Base-by-base conservation (phyloP, 2,329 filamentous ascomycete genomes). In the Arthrobotrys conoides region DNA sequence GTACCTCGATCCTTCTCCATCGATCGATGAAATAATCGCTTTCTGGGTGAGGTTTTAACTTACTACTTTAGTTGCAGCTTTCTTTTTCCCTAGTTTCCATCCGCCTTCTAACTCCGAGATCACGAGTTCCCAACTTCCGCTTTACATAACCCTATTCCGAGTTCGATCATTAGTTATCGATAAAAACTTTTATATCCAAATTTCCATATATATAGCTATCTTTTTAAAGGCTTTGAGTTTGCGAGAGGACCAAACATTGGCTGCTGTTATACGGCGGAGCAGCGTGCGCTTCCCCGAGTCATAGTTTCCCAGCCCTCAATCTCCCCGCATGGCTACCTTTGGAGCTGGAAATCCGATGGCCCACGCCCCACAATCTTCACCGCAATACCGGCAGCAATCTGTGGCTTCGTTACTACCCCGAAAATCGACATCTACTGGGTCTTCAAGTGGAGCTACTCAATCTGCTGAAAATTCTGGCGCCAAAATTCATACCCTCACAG, bases 401-500 rank as follows among this genome's bases (percentile, higher is more conserved):
- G 68, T 72, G 18, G 75, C 75, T 24, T 78, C 75, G 63, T 72
- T 78, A 69, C 30, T 78, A 72, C 75, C 75, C 27, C 68, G 75
- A 65, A 78, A 71, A 64, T 53, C 68, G 2, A 57, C 68, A 16
- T 72, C 75, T 9, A 69, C 68, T 53, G 64, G 68, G 24, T 65
- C 75, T n/a, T 61, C 51, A 24, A 68, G 51, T n/a, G 68, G 75
- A 18, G 75, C 68, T 57, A 46, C 36, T 38, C 46, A 70, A n/a
- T 49, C 44, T 20, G 33, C 53, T 22, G 68, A 71, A 38, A 44
- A 59, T n/a, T 22, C 68, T 20, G 68, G 64, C 36, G 75, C 75
- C 51, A 78, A 78, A 59, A 78, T 78, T 70, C 86, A 87, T 81
- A 87, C 86, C 22, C 83, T 87, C 72, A 87, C 86, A 9, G 86